phyloP scores from a whole-genome alignment of 140 eudicot species.

The Senecio squalidus region DNA sequence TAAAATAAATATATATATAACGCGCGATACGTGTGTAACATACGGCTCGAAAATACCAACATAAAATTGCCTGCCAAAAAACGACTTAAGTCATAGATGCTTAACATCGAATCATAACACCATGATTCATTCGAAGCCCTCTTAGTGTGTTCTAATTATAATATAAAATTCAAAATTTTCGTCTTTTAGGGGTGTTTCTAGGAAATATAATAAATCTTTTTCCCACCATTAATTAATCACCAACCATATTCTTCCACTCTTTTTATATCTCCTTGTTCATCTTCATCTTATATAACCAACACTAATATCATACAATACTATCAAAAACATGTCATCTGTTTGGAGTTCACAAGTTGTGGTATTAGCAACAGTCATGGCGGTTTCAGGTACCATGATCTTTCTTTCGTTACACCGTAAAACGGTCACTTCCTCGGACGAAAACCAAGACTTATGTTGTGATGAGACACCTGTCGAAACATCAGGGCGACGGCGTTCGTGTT shows the following conservation, averaged over 20 bases:
- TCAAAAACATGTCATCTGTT: slow-evolving; percentile 16
- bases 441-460: background rate
- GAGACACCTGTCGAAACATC: background rate
- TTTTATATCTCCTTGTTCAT: background rate
- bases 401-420: slow-evolving; percentile 28
- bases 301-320: background rate
- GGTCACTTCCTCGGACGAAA: slow-evolving; percentile 13
- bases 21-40: too few relatives aligned
- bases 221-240: slow-evolving; percentile 19
- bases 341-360: slow-evolving; percentile 35
- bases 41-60: too few relatives aligned
- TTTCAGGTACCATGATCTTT: slow-evolving; percentile 38
- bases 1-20: too few relatives aligned
- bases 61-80: too few relatives aligned
- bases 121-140: too few relatives aligned
- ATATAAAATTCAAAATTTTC: background rate
- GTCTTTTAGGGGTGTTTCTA: slow-evolving; percentile 13
- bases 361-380: slow-evolving; percentile 45
- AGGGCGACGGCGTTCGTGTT: slow-evolving; percentile 31
- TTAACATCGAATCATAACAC: too few relatives aligned
- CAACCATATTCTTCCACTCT: background rate
- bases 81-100: too few relatives aligned
- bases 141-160: too few relatives aligned
- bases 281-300: slow-evolving; percentile 8
- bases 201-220: slow-evolving; percentile 8